Conservation (phyloP, 148 eudicot species). For the Rhododendron griersonianum region DNA sequence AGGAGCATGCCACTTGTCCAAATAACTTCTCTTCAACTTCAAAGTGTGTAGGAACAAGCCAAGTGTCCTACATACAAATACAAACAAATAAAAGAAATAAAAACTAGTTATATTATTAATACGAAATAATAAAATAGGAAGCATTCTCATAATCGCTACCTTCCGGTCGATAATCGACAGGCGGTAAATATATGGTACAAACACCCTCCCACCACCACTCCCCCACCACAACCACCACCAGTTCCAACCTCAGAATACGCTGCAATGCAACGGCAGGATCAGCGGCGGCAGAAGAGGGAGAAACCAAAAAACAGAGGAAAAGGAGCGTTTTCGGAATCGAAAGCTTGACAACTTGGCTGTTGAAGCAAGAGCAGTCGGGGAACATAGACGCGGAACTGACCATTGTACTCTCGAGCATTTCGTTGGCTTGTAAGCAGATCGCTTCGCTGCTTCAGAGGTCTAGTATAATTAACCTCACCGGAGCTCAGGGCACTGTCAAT, state of each 20-base stretch:
- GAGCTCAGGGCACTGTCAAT: conserved; percentile 87
- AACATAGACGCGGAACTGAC: conserved; percentile 85
- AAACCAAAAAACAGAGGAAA: not conserved
- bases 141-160: too few relatives aligned
- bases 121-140: too few relatives aligned
- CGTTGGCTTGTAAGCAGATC: conserved; percentile 94
- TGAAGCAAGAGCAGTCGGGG: conserved; percentile 79
- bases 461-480: conserved; percentile 83
- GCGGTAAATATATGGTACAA: too few relatives aligned
- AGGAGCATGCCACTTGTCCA: too few relatives aligned
- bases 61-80: too few relatives aligned
- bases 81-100: too few relatives aligned
- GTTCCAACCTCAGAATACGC: not conserved
- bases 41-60: too few relatives aligned
- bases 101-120: too few relatives aligned
- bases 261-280: not conserved
- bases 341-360: conserved; percentile 41
- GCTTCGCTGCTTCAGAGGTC: conserved; percentile 86
- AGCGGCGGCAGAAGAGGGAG: conserved; percentile 12
- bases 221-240: not conserved
- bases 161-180: too few relatives aligned
- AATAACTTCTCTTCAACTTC: too few relatives aligned
- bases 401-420: conserved; percentile 80
- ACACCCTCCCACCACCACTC: not conserved
- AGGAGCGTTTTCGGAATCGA: not conserved